phyloP scores from a whole-genome alignment of 495 filamentous ascomycete genomes.

The Acidomyces sp. region DNA sequence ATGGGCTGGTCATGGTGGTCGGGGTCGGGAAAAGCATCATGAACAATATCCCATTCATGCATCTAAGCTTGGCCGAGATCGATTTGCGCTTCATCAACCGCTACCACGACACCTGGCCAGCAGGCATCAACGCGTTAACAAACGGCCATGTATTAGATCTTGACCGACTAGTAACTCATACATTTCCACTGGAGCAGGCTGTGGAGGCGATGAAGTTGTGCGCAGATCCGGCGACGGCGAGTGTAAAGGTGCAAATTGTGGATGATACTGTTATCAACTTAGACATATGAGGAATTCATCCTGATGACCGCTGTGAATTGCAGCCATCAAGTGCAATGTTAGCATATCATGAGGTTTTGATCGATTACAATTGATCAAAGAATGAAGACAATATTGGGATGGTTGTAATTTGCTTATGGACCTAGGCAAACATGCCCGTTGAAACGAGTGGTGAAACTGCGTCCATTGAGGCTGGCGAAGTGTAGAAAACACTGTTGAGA shows the following conservation, averaged over 20 bases:
- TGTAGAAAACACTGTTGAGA: too few relatives aligned
- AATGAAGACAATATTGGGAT: too few relatives aligned
- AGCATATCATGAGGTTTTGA: too few relatives aligned
- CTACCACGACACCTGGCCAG: conserved; percentile 51
- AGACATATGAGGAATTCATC: too few relatives aligned
- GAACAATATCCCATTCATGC: conserved; percentile 56
- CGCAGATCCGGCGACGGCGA: conserved; percentile 36
- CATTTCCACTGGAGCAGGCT: conserved; percentile 43
- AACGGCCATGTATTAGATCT: conserved; percentile 39
- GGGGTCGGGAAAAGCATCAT: conserved; percentile 48
- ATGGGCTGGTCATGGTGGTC: conserved; percentile 49
- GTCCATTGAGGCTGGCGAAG: too few relatives aligned
- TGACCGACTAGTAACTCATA: conserved; percentile 37
- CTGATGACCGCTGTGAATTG: too few relatives aligned
- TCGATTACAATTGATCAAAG: too few relatives aligned
- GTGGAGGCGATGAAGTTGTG: conserved; percentile 41
- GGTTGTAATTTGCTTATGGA: too few relatives aligned
- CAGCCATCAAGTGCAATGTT: too few relatives aligned
- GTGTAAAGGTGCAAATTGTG: conserved; percentile 48
- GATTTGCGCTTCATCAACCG: conserved; percentile 51
- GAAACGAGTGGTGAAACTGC: too few relatives aligned
- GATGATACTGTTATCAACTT: conserved; percentile 26
- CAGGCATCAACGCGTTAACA: conserved; percentile 36
- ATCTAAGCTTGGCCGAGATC: conserved; percentile 50
- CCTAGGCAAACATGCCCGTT: too few relatives aligned